Percentiles rank a stretch among this genome's conserved stretches.
These are phyloP conservation scores for Cicer arietinum DNA, from an alignment of 306 rosid genomes.

Conservation along the genomic window DNA sequence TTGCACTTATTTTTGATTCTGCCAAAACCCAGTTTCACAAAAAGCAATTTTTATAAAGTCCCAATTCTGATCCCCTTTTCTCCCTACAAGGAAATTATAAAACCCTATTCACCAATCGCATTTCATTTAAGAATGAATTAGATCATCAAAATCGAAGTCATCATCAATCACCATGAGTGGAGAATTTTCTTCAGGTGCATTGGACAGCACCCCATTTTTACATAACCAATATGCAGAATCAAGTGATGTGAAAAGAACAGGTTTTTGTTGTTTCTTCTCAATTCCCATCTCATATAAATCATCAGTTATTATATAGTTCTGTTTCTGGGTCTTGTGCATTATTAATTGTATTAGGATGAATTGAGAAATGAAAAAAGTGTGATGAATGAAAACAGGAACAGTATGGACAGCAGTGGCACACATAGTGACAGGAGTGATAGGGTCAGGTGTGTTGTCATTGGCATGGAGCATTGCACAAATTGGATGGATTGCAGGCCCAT, in stretches of 20 bases:
- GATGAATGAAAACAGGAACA: constrained; percentile 46
- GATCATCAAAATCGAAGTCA: not conserved
- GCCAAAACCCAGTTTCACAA: not conserved
- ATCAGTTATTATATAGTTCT: not conserved
- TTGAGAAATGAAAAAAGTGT: no score
- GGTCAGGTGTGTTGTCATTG: constrained; percentile 60
- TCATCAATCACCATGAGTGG: constrained; percentile 26
- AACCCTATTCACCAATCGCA: no score
- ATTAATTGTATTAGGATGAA: no score
- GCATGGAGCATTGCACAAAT: constrained; percentile 71
- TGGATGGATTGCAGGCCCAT: constrained; percentile 69
- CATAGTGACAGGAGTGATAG: constrained; percentile 67
- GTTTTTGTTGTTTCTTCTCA: not conserved
- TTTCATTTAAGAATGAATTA: not conserved
- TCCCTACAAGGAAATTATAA: no score
- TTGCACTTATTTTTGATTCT: not conserved
- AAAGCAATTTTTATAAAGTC: not conserved
- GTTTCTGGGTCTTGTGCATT: not conserved
- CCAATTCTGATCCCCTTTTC: not conserved
- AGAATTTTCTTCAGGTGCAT: not conserved
- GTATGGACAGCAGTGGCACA: constrained; percentile 71
- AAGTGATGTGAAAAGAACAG: constrained; percentile 16
- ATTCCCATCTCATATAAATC: not conserved
- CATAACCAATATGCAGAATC: constrained; percentile 11
- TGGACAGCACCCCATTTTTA: constrained; percentile 23